Evolutionary conservation across 371 early-diverging fungal genomes (phyloP).

Genomic region (Rhizopus delemar): DNA sequence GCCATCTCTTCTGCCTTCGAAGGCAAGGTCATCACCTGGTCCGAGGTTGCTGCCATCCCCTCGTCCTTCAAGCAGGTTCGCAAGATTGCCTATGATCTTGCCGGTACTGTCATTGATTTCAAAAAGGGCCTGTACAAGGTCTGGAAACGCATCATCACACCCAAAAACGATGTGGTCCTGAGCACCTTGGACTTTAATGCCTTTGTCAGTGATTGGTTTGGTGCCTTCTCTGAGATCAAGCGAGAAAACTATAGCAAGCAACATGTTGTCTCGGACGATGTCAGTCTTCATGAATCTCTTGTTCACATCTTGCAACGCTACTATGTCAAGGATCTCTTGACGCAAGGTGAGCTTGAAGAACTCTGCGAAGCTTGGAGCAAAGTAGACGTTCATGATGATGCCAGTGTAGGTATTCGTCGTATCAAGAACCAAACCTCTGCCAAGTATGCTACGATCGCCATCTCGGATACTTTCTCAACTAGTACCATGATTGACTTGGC

Average conservation of each 20-base stretch:
- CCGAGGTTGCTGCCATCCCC: conserved; percentile 38
- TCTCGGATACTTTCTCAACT: conserved; percentile 40
- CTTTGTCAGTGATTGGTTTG: conserved; percentile 39
- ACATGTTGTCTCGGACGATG: conserved; percentile 24
- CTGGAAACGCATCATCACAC: conserved; percentile 29
- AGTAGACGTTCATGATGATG: conserved; percentile 33
- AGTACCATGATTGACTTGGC: conserved; percentile 40
- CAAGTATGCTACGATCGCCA: conserved; percentile 35
- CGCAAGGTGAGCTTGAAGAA: conserved; percentile 26
- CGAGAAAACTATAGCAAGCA: conserved; percentile 14
- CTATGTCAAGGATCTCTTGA: conserved; percentile 24
- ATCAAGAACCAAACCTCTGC: conserved; percentile 31
- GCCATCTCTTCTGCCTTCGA: conserved; percentile 41
- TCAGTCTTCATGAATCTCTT: conserved; percentile 27
- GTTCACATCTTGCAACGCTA: conserved; percentile 28
- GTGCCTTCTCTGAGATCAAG: conserved; percentile 26
- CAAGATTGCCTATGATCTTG: conserved; percentile 40
- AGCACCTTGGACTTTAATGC: conserved; percentile 23
- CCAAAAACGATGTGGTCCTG: conserved; percentile 25
- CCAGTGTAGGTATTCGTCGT: conserved; percentile 32
- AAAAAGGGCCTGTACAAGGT: conserved; percentile 22
- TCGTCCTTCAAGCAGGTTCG: conserved; percentile 34
- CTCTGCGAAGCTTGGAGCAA: conserved; percentile 31
- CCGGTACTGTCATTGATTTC: conserved; percentile 39
- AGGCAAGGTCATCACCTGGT: conserved; percentile 46